A percentile compares a stretch with the other conserved stretches of the same genome.
These are phyloP conservation scores for Rubus idaeus DNA, from an alignment of 306 rosid species.

Conservation along the genomic window DNA sequence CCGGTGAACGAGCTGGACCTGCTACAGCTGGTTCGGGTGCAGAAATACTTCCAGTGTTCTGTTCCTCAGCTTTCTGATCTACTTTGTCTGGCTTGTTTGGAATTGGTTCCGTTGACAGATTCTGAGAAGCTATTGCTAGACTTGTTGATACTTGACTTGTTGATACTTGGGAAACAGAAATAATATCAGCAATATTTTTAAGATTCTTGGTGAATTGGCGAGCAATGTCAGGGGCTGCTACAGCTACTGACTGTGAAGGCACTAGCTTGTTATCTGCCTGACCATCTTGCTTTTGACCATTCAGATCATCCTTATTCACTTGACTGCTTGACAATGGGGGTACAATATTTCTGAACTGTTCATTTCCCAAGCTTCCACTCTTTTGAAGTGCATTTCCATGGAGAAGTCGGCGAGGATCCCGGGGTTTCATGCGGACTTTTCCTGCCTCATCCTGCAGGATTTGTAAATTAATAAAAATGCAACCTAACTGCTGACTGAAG, in stretches of 20 bases:
- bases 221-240: constrained; percentile 62
- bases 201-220: constrained; percentile 74
- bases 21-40: constrained; percentile 45
- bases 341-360: constrained; percentile 51
- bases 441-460: constrained; percentile 53
- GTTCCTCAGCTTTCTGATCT: constrained; percentile 54
- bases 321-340: constrained; percentile 38
- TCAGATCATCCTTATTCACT: constrained; percentile 47
- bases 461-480: constrained; percentile 27
- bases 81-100: constrained; percentile 46
- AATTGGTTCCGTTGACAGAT: constrained; percentile 46
- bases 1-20: constrained; percentile 51
- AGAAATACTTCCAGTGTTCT: constrained; percentile 34
- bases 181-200: constrained; percentile 79
- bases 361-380: constrained; percentile 57
- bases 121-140: constrained; percentile 42
- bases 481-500: not conserved
- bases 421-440: constrained; percentile 93
- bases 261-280: constrained; percentile 43
- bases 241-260: constrained; percentile 44
- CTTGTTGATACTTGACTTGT: constrained; percentile 51
- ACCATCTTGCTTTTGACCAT: constrained; percentile 52
- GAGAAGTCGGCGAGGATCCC: constrained; percentile 95
- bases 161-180: constrained; percentile 64
- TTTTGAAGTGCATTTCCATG: constrained; percentile 59